These are phyloP conservation scores for Haplographium delicatum DNA, from an alignment of 495 filamentous ascomycete genomes.

Conservation along the genomic window DNA sequence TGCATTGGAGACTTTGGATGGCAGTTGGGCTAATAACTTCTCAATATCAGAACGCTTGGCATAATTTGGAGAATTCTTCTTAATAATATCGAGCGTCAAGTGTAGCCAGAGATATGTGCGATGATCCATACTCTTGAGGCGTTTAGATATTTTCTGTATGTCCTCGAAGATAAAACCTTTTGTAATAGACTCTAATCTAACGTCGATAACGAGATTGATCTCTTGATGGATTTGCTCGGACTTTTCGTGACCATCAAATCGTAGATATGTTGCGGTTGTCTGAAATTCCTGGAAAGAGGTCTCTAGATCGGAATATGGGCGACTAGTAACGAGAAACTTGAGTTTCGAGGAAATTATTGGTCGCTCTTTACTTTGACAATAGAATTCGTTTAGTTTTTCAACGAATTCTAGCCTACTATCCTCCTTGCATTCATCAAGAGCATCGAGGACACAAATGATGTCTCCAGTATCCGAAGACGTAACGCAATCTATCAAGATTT, in stretches of 20 bases:
- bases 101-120: constrained; percentile 47
- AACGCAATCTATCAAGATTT: constrained; percentile 31
- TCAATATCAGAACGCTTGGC: constrained; percentile 18
- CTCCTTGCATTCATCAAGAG: constrained; percentile 37
- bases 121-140: constrained; percentile 32
- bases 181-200: constrained; percentile 20
- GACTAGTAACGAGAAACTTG: constrained; percentile 36
- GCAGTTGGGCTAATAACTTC: constrained; percentile 25
- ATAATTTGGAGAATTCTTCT: constrained; percentile 19
- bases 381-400: constrained; percentile 24
- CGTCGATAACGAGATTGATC: constrained; percentile 37
- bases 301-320: constrained; percentile 31
- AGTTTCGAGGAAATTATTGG: constrained; percentile 13
- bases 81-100: constrained; percentile 32
- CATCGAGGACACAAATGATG: constrained; percentile 40
- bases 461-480: constrained; percentile 30
- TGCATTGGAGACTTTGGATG: constrained; percentile 27
- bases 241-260: constrained; percentile 30
- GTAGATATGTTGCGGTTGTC: constrained; percentile 15
- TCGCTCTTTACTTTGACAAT: background rate
- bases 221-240: constrained; percentile 30
- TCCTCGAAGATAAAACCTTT: constrained; percentile 7
- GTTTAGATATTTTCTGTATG: constrained; percentile 20
- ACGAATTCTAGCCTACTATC: constrained; percentile 22
- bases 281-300: constrained; percentile 18